Percentiles rank a stretch among this genome's conserved stretches.
Evolutionary conservation across 768 basidiomycete species (phyloP).

Genomic region (Agrocybe chaxingu): DNA sequence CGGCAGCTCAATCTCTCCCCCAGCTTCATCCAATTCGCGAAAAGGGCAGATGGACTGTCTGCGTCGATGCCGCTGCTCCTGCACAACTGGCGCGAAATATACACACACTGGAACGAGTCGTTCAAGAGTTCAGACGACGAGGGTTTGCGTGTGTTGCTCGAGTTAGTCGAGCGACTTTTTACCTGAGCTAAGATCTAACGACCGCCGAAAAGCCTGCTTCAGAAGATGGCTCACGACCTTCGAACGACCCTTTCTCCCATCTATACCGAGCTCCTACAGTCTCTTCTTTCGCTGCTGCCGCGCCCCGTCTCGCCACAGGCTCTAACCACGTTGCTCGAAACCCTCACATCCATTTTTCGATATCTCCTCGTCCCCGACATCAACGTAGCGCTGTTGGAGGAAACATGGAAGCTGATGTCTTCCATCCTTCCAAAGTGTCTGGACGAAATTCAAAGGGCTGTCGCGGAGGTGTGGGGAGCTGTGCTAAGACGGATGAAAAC

Average conservation of each 20-base stretch:
- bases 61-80: slow-evolving; percentile 78
- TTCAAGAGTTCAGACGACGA: slow-evolving; percentile 66
- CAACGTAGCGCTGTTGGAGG: slow-evolving; percentile 48
- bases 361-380: slow-evolving; percentile 67
- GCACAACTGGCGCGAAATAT: slow-evolving; percentile 73
- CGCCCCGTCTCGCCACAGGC: slow-evolving; percentile 57
- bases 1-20: slow-evolving; percentile 77
- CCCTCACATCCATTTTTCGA: slow-evolving; percentile 68
- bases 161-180: slow-evolving; percentile 45
- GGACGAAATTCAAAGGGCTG: slow-evolving; percentile 70
- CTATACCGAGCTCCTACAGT: slow-evolving; percentile 52
- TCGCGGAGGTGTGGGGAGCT: slow-evolving; percentile 87
- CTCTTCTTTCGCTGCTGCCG: slow-evolving; percentile 54
- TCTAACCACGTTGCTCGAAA: slow-evolving; percentile 62
- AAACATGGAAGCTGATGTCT: slow-evolving; percentile 58
- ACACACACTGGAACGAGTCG: slow-evolving; percentile 60
- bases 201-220: slow-evolving; percentile 52
- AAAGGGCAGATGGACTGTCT: slow-evolving; percentile 55
- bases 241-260: slow-evolving; percentile 70
- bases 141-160: slow-evolving; percentile 67
- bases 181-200: slow-evolving; percentile 2
- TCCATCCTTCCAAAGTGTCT: slow-evolving; percentile 54
- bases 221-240: slow-evolving; percentile 77
- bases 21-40: slow-evolving; percentile 68
- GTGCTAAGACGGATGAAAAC: slow-evolving; percentile 70